Evolutionary conservation across 805 yeast genomes (phyloP), one percentile per base, ranked within the genome.

Genomic region (Wickerhamomyces tratensis): DNA sequence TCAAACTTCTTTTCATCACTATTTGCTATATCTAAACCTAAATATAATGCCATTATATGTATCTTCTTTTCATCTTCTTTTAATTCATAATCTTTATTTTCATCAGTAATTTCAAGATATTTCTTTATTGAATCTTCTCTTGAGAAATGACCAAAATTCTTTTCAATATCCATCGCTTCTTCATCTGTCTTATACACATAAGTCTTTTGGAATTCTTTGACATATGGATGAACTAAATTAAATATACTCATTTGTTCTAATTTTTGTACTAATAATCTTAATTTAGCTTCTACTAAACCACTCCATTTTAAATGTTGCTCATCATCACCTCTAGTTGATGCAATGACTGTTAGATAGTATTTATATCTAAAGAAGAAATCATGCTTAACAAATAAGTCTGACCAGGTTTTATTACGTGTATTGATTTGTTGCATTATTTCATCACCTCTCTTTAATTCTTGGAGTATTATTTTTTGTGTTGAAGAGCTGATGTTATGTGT

Each of bases 401-500:
- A 59, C 98, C 98, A 93, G 2, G 66, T 54, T 49, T 76, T 74
- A 48, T 71, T 74, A 30, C 87, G 87, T 12, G 67, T 47, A 43
- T 67, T 68, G 41, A 93, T 84, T 26, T 79, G 85, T 49, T 71
- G 77, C 67, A 86, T 77, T 11, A 88, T 68, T 37, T 74, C 77
- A 6, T 74, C 69, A 0, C 95, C 98, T 49, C 96, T 77, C 44
- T 71, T 64, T 50, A 93, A 72, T 60, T 93, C 98, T n/a, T 68
- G 59, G 58, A 87, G 57, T 33, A 93, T 86, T 25, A 93, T 76
- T 52, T 75, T 77, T 61, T 86, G 91, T 0, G 98, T 91, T 0
- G 97, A 87, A 14, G 75, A 77, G 2, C 95, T 82, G 38, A 93
- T 89, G 59, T 93, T 93, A 61, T 93, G 98, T 1, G 98, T 93